Percentiles rank a stretch among this genome's conserved stretches.
Conservation (phyloP, 164 flowering plant genomes). For the Taxillus chinensis region DNA sequence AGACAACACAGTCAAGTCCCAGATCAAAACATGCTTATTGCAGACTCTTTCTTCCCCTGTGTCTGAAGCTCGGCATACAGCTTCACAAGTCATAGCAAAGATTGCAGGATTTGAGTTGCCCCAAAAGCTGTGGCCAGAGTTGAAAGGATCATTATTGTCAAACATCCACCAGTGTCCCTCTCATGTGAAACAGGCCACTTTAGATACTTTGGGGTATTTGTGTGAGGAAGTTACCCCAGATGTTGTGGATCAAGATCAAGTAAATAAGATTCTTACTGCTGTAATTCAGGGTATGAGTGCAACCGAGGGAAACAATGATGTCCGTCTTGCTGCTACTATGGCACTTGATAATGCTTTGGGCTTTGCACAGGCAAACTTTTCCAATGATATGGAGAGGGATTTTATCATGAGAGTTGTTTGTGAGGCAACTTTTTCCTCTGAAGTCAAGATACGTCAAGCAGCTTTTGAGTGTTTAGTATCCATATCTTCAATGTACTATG, state of each 20-base stretch:
- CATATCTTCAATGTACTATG: conserved; percentile 49
- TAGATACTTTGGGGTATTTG: conserved; percentile 54
- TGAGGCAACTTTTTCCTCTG: conserved; percentile 48
- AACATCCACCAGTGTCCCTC: conserved; percentile 39
- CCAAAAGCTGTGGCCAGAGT: conserved; percentile 58
- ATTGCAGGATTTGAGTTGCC: conserved; percentile 55
- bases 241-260: conserved; percentile 49
- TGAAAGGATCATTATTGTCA: conserved; percentile 36
- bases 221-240: conserved; percentile 63
- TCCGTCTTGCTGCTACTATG: conserved; percentile 50
- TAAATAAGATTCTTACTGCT: conserved; percentile 53
- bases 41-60: conserved; percentile 38
- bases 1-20: conserved; percentile 30
- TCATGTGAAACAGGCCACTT: conserved; percentile 47
- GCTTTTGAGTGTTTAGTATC: conserved; percentile 66
- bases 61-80: conserved; percentile 49
- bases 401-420: conserved; percentile 64
- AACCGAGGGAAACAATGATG: conserved; percentile 38
- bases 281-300: conserved; percentile 58
- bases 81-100: conserved; percentile 60
- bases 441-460: conserved; percentile 46
- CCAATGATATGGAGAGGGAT: conserved; percentile 62
- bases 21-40: conserved; percentile 34
- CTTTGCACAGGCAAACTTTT: conserved; percentile 56
- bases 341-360: conserved; percentile 51